A percentile compares a stretch with the other conserved stretches of the same genome.
Conservation (phyloP, 495 filamentous ascomycete species). For the Neurospora sp. region DNA sequence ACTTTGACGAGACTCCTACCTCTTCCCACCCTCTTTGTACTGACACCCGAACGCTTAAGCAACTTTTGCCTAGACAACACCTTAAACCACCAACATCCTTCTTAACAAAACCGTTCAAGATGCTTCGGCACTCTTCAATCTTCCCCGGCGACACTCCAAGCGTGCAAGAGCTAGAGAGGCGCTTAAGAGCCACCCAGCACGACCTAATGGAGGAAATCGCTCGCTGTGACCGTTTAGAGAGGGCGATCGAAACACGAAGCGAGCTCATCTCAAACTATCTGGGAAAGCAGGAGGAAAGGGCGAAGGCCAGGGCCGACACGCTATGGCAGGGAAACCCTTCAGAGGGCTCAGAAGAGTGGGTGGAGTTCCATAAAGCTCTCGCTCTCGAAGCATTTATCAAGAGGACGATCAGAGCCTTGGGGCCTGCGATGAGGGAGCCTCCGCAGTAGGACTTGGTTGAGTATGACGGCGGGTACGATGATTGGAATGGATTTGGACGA, state of each 20-base stretch:
- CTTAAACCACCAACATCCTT: background rate
- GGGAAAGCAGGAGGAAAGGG: background rate
- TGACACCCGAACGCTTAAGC: background rate
- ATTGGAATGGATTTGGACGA: background rate
- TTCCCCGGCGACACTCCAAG: background rate
- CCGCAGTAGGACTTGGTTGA: background rate
- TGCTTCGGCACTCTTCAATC: background rate
- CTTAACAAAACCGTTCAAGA: background rate
- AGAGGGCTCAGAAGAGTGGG: background rate
- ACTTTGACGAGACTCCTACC: background rate
- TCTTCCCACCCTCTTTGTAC: background rate
- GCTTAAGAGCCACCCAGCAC: background rate
- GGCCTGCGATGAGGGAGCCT: background rate
- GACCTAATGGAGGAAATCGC: background rate
- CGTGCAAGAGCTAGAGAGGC: background rate
- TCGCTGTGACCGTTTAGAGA: background rate
- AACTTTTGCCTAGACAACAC: background rate
- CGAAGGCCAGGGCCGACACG: background rate
- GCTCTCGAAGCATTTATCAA: background rate
- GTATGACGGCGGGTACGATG: background rate
- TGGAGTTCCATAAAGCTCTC: background rate
- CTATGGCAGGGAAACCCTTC: background rate
- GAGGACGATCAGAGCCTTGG: background rate
- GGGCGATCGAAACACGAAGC: background rate
- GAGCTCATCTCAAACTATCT: background rate